Evolutionary conservation across 2,329 filamentous ascomycete genomes (phyloP).

Genomic region (Colletotrichum euphorbiae): DNA sequence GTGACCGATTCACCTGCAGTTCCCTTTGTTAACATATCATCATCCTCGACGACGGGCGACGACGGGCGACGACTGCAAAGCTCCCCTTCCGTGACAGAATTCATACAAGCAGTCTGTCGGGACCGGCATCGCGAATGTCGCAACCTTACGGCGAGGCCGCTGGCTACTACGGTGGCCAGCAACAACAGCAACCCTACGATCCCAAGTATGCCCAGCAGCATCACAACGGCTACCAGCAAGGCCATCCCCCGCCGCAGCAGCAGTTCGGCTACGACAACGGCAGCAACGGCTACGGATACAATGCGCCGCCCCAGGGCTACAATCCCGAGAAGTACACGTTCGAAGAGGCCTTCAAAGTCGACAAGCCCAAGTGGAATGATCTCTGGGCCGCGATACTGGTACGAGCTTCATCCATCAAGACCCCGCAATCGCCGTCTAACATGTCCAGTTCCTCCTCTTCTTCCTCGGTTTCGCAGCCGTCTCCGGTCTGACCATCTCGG

Average conservation of each 20-base stretch:
- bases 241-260: conserved; percentile 41
- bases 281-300: conserved; percentile 50
- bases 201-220: conserved; percentile 46
- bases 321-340: conserved; percentile 69
- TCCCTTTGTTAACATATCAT: no score
- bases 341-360: conserved; percentile 84
- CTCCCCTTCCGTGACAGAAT: no score
- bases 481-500: conserved; percentile 79
- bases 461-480: conserved; percentile 81
- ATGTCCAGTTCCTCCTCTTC: conserved; percentile 71
- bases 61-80: no score
- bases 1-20: no score
- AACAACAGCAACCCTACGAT: conserved; percentile 44
- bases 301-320: conserved; percentile 48
- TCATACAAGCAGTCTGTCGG: no score
- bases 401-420: conserved; percentile 47
- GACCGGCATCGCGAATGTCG: conserved; percentile 25
- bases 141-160: conserved; percentile 36
- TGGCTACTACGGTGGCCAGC: conserved; percentile 39
- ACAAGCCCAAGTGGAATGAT: conserved; percentile 90
- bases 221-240: conserved; percentile 44
- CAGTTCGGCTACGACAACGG: conserved; percentile 34
- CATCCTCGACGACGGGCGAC: no score
- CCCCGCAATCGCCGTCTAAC: conserved; percentile 35
- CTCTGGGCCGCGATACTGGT: conserved; percentile 87